Evolutionary conservation across 2,329 filamentous ascomycete genomes (phyloP), one percentile per base, ranked within the genome.

Genomic region (Fusarium proliferatum): DNA sequence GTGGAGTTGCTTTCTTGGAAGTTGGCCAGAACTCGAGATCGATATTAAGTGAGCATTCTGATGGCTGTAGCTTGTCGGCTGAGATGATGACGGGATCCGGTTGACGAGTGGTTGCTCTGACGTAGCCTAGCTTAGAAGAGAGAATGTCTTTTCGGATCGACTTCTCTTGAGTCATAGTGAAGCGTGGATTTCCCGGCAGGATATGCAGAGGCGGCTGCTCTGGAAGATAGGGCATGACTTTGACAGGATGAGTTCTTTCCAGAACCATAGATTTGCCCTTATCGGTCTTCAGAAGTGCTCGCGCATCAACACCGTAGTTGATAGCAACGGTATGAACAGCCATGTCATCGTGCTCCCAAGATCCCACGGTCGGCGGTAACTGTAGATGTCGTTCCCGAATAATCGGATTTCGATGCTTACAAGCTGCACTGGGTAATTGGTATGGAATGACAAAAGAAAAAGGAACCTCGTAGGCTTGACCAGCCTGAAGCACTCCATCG

Each of bases 371-470:
- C 4, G 75, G 75, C 1, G 75, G 75, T 9, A 69, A 30, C 4
- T 66, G 68, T 15, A 74, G 45, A 28, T 77, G 75, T 5, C 65
- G 51, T n/a, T 74, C 68, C 5, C 61, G 45, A 1, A 73, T 56
- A 1, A 59, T 51, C 0, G 68, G n/a, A 4, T 62, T 64, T 16
- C 61, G 64, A 9, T 76, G 67, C 11, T 12, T 67, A 16, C 75
- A 77, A 1, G 75, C 55, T 0, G 65, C 72, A 3, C 71, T 71
- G 1, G 75, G 71, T 6, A 77, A 49, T 5, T 73, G 73, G 10
- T 67, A 69, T 0, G 73, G 75, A 16, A 77, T 68, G 0, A 77
- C 58, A n/a, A 77, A 77, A 3, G 71, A 63, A 17, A 77, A 77
- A 1, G 75, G 73, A 0, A 76, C 49, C 1, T 48, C 59, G 6